A percentile compares a stretch with the other conserved stretches of the same genome.
phyloP scores from a whole-genome alignment of 1,284 basidiomycete species.

The Boletus sp. region DNA sequence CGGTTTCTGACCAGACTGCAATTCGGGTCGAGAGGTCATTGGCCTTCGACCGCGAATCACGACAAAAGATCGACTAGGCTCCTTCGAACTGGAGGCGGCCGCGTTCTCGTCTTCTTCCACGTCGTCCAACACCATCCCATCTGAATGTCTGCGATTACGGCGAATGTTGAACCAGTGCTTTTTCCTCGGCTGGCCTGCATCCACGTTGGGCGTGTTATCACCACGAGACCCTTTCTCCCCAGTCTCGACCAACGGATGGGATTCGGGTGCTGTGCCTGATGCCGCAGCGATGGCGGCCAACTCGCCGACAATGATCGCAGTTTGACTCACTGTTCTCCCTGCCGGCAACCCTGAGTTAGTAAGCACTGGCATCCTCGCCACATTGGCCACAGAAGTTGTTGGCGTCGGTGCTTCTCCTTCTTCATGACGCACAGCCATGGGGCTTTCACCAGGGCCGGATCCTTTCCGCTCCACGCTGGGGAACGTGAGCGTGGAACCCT shows the following conservation, averaged over 20 bases:
- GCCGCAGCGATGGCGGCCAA: slow-evolving; percentile 19
- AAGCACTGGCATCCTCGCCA: slow-evolving; percentile 41
- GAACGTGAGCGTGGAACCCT: slow-evolving; percentile 58
- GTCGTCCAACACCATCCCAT: slow-evolving; percentile 40
- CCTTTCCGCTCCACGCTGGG: slow-evolving; percentile 56
- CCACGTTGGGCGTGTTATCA: slow-evolving; percentile 33
- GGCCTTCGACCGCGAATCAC: slow-evolving; percentile 59
- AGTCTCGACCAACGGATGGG: slow-evolving; percentile 18
- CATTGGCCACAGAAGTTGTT: slow-evolving; percentile 51
- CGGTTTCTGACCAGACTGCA: slow-evolving; percentile 18
- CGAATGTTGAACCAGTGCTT: slow-evolving; percentile 68
- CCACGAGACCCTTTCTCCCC: slow-evolving; percentile 16
- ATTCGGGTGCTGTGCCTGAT: slow-evolving; percentile 15
- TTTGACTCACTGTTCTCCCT: slow-evolving; percentile 77
- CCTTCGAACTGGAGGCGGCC: slow-evolving; percentile 31
- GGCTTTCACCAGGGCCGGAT: slow-evolving; percentile 24
- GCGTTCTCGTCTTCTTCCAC: slow-evolving; percentile 36
- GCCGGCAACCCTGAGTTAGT: slow-evolving; percentile 47
- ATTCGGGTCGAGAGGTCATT: slow-evolving; percentile 36
- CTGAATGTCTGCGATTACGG: slow-evolving; percentile 59
- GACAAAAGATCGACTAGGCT: slow-evolving; percentile 56
- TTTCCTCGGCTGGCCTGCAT: slow-evolving; percentile 49
- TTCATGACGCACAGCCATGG: slow-evolving; percentile 21
- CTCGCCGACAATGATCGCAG: slow-evolving; percentile 58
- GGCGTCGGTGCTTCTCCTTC: slow-evolving; percentile 49